Percentiles rank a stretch among this genome's conserved stretches.
phyloP scores from a whole-genome alignment of 73 alveolate genomes.

The Tetrahymena elliotti region DNA sequence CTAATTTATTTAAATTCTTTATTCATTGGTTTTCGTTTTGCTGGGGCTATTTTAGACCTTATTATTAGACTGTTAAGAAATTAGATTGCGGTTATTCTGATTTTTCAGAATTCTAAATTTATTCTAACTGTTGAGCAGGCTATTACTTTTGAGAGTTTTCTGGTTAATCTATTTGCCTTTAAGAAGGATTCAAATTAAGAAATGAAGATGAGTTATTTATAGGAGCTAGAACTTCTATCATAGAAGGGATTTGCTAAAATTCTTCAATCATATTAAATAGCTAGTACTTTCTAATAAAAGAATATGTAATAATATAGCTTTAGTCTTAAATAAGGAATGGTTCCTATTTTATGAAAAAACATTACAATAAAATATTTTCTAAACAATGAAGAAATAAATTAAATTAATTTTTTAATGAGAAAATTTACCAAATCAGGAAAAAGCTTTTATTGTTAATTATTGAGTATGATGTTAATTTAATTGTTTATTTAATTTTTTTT shows the following conservation, averaged over 20 bases:
- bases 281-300: not conserved
- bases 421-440: not conserved
- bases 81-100: not conserved
- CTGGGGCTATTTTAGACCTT: not conserved
- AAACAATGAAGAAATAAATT: not conserved
- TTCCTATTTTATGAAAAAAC: not conserved
- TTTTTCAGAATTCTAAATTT: not conserved
- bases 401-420: not conserved
- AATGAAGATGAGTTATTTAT: not conserved
- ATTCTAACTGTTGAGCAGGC: not conserved
- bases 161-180: not conserved
- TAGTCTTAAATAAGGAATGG: not conserved
- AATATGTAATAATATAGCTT: not conserved
- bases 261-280: not conserved
- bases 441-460: not conserved
- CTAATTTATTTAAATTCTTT: no score
- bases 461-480: not conserved
- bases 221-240: not conserved
- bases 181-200: not conserved
- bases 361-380: not conserved
- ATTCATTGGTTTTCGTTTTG: no score
- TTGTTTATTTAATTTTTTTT: not conserved
- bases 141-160: not conserved
- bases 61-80: not conserved
- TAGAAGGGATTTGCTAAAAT: not conserved